A percentile compares a stretch with the other conserved stretches of the same genome.
phyloP scores from a whole-genome alignment of 805 yeast genomes.

The Candida germanica region DNA sequence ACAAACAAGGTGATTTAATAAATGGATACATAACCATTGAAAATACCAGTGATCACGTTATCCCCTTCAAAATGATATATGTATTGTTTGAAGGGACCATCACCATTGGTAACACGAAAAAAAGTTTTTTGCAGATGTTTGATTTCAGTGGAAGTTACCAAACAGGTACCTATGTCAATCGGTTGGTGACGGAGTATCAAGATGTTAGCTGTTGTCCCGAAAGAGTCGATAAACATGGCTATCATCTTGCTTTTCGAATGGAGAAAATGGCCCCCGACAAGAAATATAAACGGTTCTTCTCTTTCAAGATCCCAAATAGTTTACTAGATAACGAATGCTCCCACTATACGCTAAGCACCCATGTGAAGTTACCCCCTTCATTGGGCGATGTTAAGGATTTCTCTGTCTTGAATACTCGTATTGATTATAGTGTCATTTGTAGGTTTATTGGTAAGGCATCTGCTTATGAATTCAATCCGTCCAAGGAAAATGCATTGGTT shows the following conservation, averaged over 20 bases:
- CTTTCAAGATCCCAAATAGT: conserved; percentile 36
- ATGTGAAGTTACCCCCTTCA: conserved; percentile 36
- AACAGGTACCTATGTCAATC: conserved; percentile 26
- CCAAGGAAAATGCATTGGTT: conserved; percentile 18
- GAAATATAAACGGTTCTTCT: conserved; percentile 37
- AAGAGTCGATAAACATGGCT: conserved; percentile 8
- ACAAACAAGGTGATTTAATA: conserved; percentile 64
- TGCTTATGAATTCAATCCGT: conserved; percentile 22
- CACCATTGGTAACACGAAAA: conserved; percentile 6
- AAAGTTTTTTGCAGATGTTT: conserved; percentile 44
- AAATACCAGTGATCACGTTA: conserved; percentile 36
- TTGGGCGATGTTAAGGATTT: conserved; percentile 33
- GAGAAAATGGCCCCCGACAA: conserved; percentile 2
- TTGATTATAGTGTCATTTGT: conserved; percentile 32
- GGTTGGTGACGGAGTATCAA: conserved; percentile 26
- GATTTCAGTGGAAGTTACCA: conserved; percentile 54
- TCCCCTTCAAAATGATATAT: conserved; percentile 62
- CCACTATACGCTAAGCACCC: conserved; percentile 25
- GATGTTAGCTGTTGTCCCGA: conserved; percentile 5
- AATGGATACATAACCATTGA: conserved; percentile 52
- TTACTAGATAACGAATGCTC: conserved; percentile 38
- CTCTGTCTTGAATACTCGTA: conserved; percentile 22
- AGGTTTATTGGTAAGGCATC: conserved; percentile 39
- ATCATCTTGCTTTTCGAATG: conserved; percentile 1
- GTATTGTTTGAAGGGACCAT: conserved; percentile 53